These are phyloP conservation scores for Aspergillus ruber DNA, from an alignment of 2,329 filamentous ascomycete genomes.

Conservation along the genomic window DNA sequence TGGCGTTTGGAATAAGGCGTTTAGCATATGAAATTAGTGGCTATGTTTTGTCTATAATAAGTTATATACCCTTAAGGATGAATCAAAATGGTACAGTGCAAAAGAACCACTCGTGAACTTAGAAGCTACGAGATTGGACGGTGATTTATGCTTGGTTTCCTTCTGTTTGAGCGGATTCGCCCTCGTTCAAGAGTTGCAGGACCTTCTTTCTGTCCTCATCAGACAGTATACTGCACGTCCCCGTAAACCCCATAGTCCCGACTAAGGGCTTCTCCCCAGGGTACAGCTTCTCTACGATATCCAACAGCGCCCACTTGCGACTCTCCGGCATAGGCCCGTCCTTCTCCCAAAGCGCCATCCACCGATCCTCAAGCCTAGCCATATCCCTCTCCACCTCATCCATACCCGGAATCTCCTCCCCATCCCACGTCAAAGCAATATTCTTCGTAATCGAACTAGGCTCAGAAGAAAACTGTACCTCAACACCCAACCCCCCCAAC, in stretches of 20 bases:
- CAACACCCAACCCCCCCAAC: slow-evolving; percentile 32
- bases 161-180: no score
- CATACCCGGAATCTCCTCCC: slow-evolving; percentile 27
- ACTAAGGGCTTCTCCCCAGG: slow-evolving; percentile 19
- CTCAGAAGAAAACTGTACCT: slow-evolving; percentile 24
- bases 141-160: neutral
- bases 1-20: slow-evolving; percentile 12
- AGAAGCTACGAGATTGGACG: neutral
- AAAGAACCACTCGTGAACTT: neutral
- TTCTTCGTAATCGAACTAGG: slow-evolving; percentile 8
- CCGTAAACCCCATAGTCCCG: slow-evolving; percentile 1
- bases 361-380: slow-evolving; percentile 16
- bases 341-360: slow-evolving; percentile 24
- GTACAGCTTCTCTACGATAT: slow-evolving; percentile 20
- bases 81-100: neutral
- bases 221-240: slow-evolving; percentile 11
- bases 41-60: neutral
- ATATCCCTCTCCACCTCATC: slow-evolving; percentile 24
- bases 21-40: slow-evolving; percentile 3
- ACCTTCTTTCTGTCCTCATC: slow-evolving; percentile 16
- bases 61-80: neutral
- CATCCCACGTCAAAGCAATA: slow-evolving; percentile 32
- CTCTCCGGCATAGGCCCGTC: slow-evolving; percentile 7
- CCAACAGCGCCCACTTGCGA: slow-evolving; percentile 19
- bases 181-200: slow-evolving; percentile 9